phyloP scores from a whole-genome alignment of 169 alveolate genomes.

The Condylostoma magnum region DNA sequence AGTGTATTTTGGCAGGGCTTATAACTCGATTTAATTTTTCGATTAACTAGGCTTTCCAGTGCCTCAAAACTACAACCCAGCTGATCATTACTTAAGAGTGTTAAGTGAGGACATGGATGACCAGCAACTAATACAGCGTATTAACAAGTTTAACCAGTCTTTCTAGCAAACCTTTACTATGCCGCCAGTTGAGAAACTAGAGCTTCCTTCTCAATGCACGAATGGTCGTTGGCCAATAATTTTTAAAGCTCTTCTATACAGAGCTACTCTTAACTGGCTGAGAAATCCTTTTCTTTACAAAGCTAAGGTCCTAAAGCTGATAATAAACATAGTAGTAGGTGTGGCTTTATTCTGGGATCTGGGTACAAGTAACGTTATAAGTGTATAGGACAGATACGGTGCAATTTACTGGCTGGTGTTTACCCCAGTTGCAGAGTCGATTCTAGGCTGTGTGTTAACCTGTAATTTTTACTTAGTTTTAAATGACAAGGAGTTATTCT shows the following conservation, averaged over 20 bases:
- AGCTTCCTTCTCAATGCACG: too few species aligned
- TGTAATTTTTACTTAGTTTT: too few species aligned
- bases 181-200: too few species aligned
- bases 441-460: too few species aligned
- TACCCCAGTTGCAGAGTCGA: too few species aligned
- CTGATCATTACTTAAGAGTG: not conserved
- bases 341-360: not conserved
- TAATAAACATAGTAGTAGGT: not conserved
- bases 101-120: not conserved
- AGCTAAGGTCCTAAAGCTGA: not conserved
- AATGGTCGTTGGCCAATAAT: too few species aligned
- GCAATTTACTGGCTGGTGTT: too few species aligned
- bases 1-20: not conserved
- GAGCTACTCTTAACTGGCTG: not conserved
- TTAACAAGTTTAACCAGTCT: not conserved
- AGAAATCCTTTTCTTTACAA: not conserved
- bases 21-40: not conserved
- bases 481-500: too few species aligned
- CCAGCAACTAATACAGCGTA: not conserved
- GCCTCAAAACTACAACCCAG: constrained; percentile 10
- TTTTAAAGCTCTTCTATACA: not conserved
- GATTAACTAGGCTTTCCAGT: not conserved
- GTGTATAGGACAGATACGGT: too few species aligned
- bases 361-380: too few species aligned
- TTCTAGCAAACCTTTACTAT: not conserved